These are phyloP conservation scores for Coemansia sp. DNA, from an alignment of 192 early-diverging fungal genomes.

Conservation along the genomic window DNA sequence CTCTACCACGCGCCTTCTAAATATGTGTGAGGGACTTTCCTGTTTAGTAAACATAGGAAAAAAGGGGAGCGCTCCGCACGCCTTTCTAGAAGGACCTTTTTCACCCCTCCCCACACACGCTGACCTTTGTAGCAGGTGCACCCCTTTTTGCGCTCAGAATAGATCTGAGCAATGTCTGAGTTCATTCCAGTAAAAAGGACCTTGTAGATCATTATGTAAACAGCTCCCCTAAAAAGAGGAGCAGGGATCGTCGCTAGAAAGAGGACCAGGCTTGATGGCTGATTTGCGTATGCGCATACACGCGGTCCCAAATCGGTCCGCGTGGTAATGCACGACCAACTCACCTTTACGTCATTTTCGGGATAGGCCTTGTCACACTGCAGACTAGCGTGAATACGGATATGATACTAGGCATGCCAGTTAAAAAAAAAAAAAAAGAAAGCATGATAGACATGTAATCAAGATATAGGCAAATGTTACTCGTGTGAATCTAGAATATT, in stretches of 20 bases:
- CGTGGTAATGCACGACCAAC: not conserved
- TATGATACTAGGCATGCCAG: too few relatives aligned
- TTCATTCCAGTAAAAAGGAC: not conserved
- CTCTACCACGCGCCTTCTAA: not conserved
- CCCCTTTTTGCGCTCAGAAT: not conserved
- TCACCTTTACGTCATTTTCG: not conserved
- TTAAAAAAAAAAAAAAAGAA: too few relatives aligned
- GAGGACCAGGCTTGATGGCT: not conserved
- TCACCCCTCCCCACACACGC: too few relatives aligned
- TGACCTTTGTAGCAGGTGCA: not conserved
- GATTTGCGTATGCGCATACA: not conserved
- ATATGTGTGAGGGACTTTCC: too few relatives aligned
- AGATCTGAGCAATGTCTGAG: not conserved
- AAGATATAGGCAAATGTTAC: not conserved
- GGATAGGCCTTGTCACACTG: not conserved
- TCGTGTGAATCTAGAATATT: conserved; percentile 42
- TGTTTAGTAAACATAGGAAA: not conserved
- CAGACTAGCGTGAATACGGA: too few relatives aligned
- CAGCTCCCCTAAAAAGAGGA: not conserved
- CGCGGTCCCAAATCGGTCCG: not conserved
- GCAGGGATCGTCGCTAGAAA: not conserved
- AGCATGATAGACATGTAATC: not conserved
- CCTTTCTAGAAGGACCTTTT: not conserved
- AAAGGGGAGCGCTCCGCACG: not conserved
- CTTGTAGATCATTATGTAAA: not conserved